Base-by-base conservation (phyloP, 192 early-diverging fungal genomes). In the Haplosporangium gracile region DNA sequence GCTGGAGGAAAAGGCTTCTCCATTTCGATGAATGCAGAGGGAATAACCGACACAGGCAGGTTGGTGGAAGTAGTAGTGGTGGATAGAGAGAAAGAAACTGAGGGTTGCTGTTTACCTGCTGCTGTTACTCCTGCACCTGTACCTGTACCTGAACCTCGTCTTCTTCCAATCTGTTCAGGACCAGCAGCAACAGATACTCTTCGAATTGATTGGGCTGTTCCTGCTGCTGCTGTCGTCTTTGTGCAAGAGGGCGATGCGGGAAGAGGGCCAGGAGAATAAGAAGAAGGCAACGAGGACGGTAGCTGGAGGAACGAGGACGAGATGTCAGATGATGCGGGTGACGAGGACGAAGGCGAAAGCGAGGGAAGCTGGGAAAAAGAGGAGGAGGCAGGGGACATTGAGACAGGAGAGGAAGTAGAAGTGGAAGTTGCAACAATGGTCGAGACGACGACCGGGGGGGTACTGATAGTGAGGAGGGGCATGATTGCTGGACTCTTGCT, bases 1-100 rank as follows among this genome's bases (percentile, higher is more conserved):
- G 68, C 69, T 76, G n/a, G 65, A 70, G n/a, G 73, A 42, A 22
- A 72, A 69, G 26, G 75, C 24, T 43, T 65, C 60, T 85, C 34
- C 77, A 76, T 70, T n/a, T 77, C 82, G 40, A 79, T 75, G 77
- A 73, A 45, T 13, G 83, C 73, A 42, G 83, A 70, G 68, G 83
- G 83, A 51, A 80, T 76, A 29, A 71, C 16, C n/a, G 83, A 80
- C 68, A 68, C 79, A 9, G 82, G 72, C 32, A 78, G 36, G 26
- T 60, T 39, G 60, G 9, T 15, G 9, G 60, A 13, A 32, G 29
- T 60, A 24, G 51, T 53, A 7, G 51, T 57, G 29, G 68, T 68
- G 29, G 82, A 53, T 9, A 70, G 65, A 20, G 82, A 78, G 36
- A 83, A 51, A 29, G 77, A 74, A 53, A 65, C 29, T 45, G 69